A percentile compares a stretch with the other conserved stretches of the same genome.
Conservation (phyloP, 2,329 filamentous ascomycete genomes). For the Cyphellophora attinorum region DNA sequence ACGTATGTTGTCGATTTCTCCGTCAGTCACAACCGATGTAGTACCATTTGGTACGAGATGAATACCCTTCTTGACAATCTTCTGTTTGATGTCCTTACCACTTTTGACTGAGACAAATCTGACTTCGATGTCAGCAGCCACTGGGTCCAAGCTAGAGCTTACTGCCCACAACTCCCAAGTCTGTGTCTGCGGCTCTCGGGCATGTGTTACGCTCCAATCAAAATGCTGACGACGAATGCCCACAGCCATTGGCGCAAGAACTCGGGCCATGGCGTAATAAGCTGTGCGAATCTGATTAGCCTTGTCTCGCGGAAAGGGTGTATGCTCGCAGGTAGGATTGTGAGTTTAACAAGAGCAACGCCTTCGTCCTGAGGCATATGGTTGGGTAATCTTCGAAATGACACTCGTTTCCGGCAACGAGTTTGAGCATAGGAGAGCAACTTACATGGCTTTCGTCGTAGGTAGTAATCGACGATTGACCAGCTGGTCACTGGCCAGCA, state of each 20-base stretch:
- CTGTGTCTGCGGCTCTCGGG: conserved; percentile 43
- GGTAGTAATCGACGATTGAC: conserved; percentile 54
- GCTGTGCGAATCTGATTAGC: too few relatives aligned
- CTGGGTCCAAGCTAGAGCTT: conserved; percentile 32
- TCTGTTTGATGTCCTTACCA: conserved; percentile 45
- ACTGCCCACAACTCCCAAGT: conserved; percentile 49
- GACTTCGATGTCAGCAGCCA: conserved; percentile 27
- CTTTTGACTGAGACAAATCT: conserved; percentile 45
- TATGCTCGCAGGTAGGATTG: too few relatives aligned
- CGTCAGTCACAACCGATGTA: conserved; percentile 41
- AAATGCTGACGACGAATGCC: conserved; percentile 49
- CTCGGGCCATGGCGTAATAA: conserved; percentile 51
- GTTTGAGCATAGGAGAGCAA: too few relatives aligned
- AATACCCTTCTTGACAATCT: conserved; percentile 38
- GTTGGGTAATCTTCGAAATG: too few relatives aligned
- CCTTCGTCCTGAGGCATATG: too few relatives aligned
- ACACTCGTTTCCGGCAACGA: too few relatives aligned
- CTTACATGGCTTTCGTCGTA: conserved; percentile 52
- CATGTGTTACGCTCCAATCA: conserved; percentile 52
- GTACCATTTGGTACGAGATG: conserved; percentile 44
- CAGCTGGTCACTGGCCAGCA: conserved; percentile 54
- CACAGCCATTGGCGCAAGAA: conserved; percentile 47
- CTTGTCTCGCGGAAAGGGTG: too few relatives aligned
- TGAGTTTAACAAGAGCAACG: too few relatives aligned
- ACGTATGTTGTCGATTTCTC: conserved; percentile 35